Base-by-base conservation (phyloP, 179 eudicot genomes). In the Patellifolia procumbens region DNA sequence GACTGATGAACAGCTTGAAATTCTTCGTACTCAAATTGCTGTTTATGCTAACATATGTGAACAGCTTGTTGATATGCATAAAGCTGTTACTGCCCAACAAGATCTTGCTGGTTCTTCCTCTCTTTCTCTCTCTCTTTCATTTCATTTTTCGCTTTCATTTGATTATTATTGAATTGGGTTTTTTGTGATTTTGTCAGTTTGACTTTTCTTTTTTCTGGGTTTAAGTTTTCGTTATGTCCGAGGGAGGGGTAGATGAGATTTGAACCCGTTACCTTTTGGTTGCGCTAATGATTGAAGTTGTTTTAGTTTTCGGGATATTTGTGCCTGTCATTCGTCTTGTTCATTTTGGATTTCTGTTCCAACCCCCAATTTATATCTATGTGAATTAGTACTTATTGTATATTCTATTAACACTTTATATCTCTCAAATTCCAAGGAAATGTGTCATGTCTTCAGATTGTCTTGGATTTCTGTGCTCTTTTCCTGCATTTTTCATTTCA, bases 1-100 rank as follows among this genome's bases (percentile, higher is more conserved):
- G 98, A 94, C 97, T 0, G 98, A 94, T 78, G 97, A 94, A 78
- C 98, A 94, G 71, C 86, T 92, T 78, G 97, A 94, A 77, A 85
- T 87, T 29, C 86, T 94, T 1, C 80, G 97, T 2, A 92, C 91
- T 67, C 98, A 94, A 82, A 94, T 94, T 68, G 97, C 98, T 0
- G 94, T 89, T 45, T 94, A 94, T 77, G 87, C 94, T 53, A 79
- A 96, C 81, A 91, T 94, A 77, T 92, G 94, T 66, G 96, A 94
- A 9, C 89, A 94, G 34, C 98, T 94, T 76, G 96, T 92, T 66
- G 91, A 91, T 70, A 76, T 91, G 91, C 98, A 92, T 76, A 92
- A 88, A 72, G 80, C 97, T 24, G 80, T 89, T 77, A 81, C 94
- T 73, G 80, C 96, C 17, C 96, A 91, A 66, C 91, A 89, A 80